These are phyloP conservation scores for Atractiella rhizophila DNA, from an alignment of 768 basidiomycete genomes.

Conservation along the genomic window DNA sequence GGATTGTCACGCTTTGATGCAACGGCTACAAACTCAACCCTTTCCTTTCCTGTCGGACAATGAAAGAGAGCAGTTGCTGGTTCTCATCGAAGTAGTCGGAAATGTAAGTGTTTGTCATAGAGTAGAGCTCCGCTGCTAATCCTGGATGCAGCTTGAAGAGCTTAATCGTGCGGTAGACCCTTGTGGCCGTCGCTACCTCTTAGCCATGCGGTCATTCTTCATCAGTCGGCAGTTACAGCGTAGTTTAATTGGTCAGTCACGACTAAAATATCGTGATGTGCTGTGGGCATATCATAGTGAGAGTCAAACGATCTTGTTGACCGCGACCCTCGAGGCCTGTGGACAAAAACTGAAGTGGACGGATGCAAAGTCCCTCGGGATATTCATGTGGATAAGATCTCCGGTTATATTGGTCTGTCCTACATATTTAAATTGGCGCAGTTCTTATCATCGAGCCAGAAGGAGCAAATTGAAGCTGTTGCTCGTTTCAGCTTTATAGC, in stretches of 20 bases:
- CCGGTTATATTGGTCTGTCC: constrained; percentile 45
- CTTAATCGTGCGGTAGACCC: constrained; percentile 72
- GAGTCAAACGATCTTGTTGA: constrained; percentile 59
- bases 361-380: constrained; percentile 60
- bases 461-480: constrained; percentile 52
- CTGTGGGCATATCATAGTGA: constrained; percentile 94
- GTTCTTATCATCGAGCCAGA: not conserved
- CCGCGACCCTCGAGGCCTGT: constrained; percentile 31
- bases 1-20: no score
- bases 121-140: no score
- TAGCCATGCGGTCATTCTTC: constrained; percentile 61
- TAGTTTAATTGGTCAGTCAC: not conserved
- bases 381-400: constrained; percentile 69
- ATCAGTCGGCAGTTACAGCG: not conserved
- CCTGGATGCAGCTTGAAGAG: constrained; percentile 68
- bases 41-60: no score
- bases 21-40: no score
- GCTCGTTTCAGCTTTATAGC: constrained; percentile 70
- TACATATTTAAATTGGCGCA: not conserved
- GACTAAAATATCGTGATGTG: constrained; percentile 79
- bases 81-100: no score
- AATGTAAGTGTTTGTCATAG: no score
- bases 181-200: constrained; percentile 75
- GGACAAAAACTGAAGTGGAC: constrained; percentile 69
- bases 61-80: no score